Base-by-base conservation (phyloP, 2,329 filamentous ascomycete genomes). In the Beauveria scarabaeidicola region DNA sequence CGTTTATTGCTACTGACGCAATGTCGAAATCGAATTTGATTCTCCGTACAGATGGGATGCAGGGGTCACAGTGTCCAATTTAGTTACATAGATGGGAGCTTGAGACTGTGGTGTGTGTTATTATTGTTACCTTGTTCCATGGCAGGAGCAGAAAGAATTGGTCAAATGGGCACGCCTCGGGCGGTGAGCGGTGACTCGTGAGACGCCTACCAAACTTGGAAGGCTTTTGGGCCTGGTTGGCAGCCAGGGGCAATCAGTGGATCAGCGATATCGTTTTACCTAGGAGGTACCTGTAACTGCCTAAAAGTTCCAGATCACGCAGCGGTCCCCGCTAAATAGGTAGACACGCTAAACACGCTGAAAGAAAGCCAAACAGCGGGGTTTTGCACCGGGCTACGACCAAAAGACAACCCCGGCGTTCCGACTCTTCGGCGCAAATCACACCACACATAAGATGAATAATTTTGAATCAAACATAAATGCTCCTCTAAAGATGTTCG, bases 41-140 rank as follows among this genome's bases (percentile, higher is more conserved):
- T 36, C 40, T 40, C 27, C 40, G 48, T 19, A 40, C n/a, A 40
- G 21, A 23, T 52, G 25, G 4, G 19, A 52, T 19, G 25, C 56
- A 52, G 40, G 56, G 56, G 40, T 58, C 15, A 25, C 9, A 23
- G 27, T 43, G n/a, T 51, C 56, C 56, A 29, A 52, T 58, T 44
- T 52, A 51, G 55, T 58, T n/a, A n/a, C n/a, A n/a, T n/a, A n/a
- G 32, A 32, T 52, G 47, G 25, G 44, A 52, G 40, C 40, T 7
- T 46, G 38, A 13, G 19, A 13, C 10, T 19, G 32, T 38, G 19
- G 29, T 36, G 41, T 32, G 44, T 52, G 47, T 36, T 25, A 47
- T 46, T 44, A 36, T 43, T 58, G 19, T 32, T 17, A 47, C 11
- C 43, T 46, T 3, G 13, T 9, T 17, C n/a, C n/a, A n/a, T n/a